phyloP scores from a whole-genome alignment of 495 filamentous ascomycete species.

The Aspergillus incahuasiensis region DNA sequence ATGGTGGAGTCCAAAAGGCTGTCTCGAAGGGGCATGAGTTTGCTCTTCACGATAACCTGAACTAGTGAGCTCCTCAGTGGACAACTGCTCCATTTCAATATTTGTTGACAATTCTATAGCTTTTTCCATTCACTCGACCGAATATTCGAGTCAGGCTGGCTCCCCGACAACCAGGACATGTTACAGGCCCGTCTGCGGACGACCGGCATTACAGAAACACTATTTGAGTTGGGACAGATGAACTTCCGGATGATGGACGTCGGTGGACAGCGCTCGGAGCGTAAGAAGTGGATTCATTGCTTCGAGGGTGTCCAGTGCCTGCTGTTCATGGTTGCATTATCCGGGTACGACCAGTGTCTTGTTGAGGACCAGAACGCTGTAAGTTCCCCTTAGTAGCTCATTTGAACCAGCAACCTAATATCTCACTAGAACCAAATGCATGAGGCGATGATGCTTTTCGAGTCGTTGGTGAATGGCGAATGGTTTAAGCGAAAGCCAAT shows the following conservation, averaged over 20 bases:
- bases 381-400: conserved; percentile 33
- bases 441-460: conserved; percentile 96
- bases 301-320: conserved; percentile 95
- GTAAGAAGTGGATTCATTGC: conserved; percentile 99
- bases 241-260: conserved; percentile 99
- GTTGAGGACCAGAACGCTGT: conserved; percentile 97
- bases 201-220: conserved; percentile 94
- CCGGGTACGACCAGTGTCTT: conserved; percentile 93
- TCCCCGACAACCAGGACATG: conserved; percentile 96
- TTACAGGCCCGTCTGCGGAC: conserved; percentile 88
- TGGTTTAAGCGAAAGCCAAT: conserved; percentile 97
- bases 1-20: conserved; percentile 76
- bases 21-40: conserved; percentile 92
- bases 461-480: conserved; percentile 93
- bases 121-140: conserved; percentile 90
- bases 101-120: conserved; percentile 45
- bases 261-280: conserved; percentile 91
- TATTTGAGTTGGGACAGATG: conserved; percentile 90
- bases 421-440: conserved; percentile 92
- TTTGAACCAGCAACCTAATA: neutral
- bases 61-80: conserved; percentile 65
- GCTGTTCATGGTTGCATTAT: conserved; percentile 92
- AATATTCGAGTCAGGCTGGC: conserved; percentile 77
- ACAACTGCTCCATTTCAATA: neutral
- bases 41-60: conserved; percentile 89